These are phyloP conservation scores for Ophiostoma sp. DNA, from an alignment of 2,329 filamentous ascomycete genomes.

Conservation along the genomic window DNA sequence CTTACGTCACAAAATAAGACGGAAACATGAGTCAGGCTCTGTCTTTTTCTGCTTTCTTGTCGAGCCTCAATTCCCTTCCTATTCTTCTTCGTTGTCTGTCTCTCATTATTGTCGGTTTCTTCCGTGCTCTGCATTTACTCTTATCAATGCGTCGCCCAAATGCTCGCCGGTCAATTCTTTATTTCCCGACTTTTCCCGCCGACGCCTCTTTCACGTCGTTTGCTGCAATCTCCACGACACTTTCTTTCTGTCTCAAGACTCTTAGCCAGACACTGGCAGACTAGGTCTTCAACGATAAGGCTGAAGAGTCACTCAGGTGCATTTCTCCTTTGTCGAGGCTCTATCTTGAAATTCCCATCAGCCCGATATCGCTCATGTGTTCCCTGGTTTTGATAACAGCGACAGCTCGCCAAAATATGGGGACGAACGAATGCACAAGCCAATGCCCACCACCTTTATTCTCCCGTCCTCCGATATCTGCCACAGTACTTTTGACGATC, in stretches of 20 bases:
- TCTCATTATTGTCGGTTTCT: background rate
- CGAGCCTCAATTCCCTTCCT: background rate
- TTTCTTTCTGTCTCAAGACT: too few species aligned
- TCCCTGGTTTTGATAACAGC: background rate
- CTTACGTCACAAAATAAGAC: background rate
- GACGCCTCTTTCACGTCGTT: background rate
- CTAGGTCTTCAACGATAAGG: constrained; percentile 3
- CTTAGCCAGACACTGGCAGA: background rate
- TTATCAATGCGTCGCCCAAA: background rate
- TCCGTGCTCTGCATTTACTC: background rate
- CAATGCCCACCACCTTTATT: background rate
- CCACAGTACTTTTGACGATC: background rate
- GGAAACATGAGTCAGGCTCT: too few species aligned
- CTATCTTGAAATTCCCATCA: background rate
- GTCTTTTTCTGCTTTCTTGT: too few species aligned
- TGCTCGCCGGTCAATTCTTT: background rate
- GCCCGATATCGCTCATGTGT: constrained; percentile 1
- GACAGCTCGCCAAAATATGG: background rate
- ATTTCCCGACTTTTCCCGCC: constrained; percentile 3
- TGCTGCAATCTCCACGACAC: background rate
- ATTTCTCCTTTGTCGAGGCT: background rate
- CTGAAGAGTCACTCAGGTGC: constrained; percentile 12
- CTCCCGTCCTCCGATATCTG: background rate
- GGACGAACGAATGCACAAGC: background rate
- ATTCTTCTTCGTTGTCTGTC: background rate